Percentiles rank a stretch among this genome's conserved stretches.
These are phyloP conservation scores for Penicillium pulvis DNA, from an alignment of 495 filamentous ascomycete genomes.

Conservation along the genomic window DNA sequence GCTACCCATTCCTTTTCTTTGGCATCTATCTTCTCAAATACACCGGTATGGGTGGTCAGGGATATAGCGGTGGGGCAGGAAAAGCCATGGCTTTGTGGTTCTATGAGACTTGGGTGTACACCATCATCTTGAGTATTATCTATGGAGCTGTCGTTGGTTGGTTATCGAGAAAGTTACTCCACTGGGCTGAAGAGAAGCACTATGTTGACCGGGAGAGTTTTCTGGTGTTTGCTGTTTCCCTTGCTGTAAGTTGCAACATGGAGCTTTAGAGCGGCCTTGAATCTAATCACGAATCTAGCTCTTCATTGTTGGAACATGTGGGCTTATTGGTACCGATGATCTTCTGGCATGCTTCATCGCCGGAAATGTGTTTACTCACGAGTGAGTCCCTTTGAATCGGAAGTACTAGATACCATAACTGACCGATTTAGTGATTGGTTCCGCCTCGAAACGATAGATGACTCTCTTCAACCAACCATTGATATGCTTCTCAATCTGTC, in stretches of 20 bases:
- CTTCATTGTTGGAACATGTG: constrained; percentile 84
- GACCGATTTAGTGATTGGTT: constrained; percentile 72
- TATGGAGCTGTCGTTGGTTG: constrained; percentile 81
- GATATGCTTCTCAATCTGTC: constrained; percentile 85
- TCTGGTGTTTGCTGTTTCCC: constrained; percentile 81
- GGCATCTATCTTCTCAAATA: constrained; percentile 84
- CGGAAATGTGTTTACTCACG: constrained; percentile 88
- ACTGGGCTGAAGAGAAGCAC: constrained; percentile 78
- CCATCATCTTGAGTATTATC: constrained; percentile 72
- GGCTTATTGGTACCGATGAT: constrained; percentile 89
- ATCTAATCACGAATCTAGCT: constrained; percentile 41
- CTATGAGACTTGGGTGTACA: constrained; percentile 84
- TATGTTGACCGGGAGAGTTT: constrained; percentile 92
- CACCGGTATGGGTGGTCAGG: constrained; percentile 57
- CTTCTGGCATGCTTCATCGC: constrained; percentile 93
- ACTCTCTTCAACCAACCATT: constrained; percentile 87
- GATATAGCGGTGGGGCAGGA: constrained; percentile 56
- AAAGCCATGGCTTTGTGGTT: constrained; percentile 83
- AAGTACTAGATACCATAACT: constrained; percentile 7
- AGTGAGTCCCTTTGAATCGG: constrained; percentile 41
- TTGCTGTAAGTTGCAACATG: constrained; percentile 61
- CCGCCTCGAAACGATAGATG: constrained; percentile 82
- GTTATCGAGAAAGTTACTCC: constrained; percentile 77
- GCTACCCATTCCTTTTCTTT: constrained; percentile 88
- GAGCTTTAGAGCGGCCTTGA: not conserved